These are phyloP conservation scores for Arthrinium puccinioides DNA, from an alignment of 2,329 filamentous ascomycete species.

Conservation along the genomic window DNA sequence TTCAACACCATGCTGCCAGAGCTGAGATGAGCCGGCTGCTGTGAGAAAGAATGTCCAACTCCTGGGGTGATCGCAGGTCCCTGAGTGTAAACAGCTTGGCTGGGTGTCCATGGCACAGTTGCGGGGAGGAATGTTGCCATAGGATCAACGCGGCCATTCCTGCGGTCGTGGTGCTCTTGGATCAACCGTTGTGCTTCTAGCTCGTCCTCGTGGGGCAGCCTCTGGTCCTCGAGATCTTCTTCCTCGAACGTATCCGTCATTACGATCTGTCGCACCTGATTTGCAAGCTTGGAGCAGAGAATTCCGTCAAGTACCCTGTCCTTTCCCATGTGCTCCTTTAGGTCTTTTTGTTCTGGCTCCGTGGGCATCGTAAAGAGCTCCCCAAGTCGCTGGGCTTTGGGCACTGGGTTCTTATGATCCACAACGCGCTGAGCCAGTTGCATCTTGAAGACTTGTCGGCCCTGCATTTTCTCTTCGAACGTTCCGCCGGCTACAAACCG, in stretches of 20 bases:
- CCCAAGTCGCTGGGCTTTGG: conserved; percentile 50
- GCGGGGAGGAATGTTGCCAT: not conserved
- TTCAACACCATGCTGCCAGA: not conserved
- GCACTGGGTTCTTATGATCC: conserved; percentile 72
- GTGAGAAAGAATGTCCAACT: not conserved
- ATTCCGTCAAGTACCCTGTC: conserved; percentile 54
- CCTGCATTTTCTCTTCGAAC: conserved; percentile 68
- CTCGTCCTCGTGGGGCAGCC: conserved; percentile 53
- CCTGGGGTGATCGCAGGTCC: too few species aligned
- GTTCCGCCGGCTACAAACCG: conserved; percentile 72
- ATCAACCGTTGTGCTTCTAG: conserved; percentile 41
- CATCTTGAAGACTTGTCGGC: conserved; percentile 72
- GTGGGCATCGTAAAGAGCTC: conserved; percentile 55
- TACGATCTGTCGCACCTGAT: conserved; percentile 47
- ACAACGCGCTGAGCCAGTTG: conserved; percentile 75
- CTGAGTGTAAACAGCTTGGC: too few species aligned
- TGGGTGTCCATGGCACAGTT: not conserved
- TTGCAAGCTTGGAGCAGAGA: conserved; percentile 26
- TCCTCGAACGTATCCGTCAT: conserved; percentile 67
- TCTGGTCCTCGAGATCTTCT: conserved; percentile 51
- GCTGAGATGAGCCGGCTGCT: too few species aligned
- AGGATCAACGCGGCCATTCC: not conserved
- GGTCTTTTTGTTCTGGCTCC: conserved; percentile 40
- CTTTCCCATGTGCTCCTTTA: conserved; percentile 48
- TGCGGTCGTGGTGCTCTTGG: conserved; percentile 10